phyloP scores from a whole-genome alignment of 208 protist genomes.

The Crithidia bombi region DNA sequence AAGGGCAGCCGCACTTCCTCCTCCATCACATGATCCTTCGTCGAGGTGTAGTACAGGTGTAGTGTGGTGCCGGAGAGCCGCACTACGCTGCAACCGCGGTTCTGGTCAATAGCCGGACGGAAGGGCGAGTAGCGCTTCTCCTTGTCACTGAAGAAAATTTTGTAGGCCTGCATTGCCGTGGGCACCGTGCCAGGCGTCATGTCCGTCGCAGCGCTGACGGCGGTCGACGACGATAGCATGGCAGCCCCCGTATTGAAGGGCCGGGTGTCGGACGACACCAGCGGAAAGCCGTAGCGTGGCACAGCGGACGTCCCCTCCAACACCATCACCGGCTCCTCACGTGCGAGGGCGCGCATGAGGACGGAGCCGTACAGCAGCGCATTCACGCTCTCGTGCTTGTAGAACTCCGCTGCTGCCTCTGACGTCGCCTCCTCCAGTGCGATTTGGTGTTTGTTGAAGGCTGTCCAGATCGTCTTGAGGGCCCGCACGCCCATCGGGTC shows the following conservation, averaged over 20 bases:
- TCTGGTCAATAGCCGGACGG: constrained; percentile 64
- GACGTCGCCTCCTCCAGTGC: constrained; percentile 58
- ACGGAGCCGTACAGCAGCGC: constrained; percentile 79
- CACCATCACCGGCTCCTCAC: constrained; percentile 58
- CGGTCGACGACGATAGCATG: not conserved
- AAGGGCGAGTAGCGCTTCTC: constrained; percentile 63
- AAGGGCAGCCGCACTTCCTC: constrained; percentile 80
- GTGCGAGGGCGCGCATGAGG: constrained; percentile 72
- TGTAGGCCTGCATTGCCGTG: constrained; percentile 66
- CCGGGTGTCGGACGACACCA: constrained; percentile 80
- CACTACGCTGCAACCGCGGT: constrained; percentile 78
- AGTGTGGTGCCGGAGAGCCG: constrained; percentile 68
- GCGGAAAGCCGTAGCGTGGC: constrained; percentile 72
- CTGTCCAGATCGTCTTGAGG: constrained; percentile 71
- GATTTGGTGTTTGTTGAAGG: constrained; percentile 74
- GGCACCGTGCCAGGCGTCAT: constrained; percentile 58
- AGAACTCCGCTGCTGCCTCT: constrained; percentile 47
- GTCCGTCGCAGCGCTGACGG: constrained; percentile 48
- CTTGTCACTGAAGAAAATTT: constrained; percentile 57
- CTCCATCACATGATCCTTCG: constrained; percentile 69
- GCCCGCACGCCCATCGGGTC: constrained; percentile 64
- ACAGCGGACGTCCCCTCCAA: constrained; percentile 37
- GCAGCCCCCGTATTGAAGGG: constrained; percentile 32
- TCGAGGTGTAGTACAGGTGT: constrained; percentile 86
- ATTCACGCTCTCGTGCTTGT: constrained; percentile 79